These are phyloP conservation scores for Pachyrhizus erosus DNA, from an alignment of 306 rosid species.

Conservation along the genomic window DNA sequence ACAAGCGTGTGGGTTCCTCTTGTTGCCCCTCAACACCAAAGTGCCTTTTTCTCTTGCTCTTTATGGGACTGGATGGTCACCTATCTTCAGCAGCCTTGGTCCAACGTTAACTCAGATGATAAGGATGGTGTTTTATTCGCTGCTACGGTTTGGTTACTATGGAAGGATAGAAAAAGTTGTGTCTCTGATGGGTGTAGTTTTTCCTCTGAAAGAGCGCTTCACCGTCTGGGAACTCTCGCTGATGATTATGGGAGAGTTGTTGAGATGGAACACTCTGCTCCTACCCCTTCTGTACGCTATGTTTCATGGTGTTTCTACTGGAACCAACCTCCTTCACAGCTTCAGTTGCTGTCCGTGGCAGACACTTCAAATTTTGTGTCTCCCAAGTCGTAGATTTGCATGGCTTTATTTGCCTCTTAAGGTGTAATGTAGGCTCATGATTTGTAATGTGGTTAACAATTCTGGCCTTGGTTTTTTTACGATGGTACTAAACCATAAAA, in stretches of 20 bases:
- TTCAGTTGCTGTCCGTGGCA: slow-evolving; percentile 14
- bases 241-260: slow-evolving; percentile 33
- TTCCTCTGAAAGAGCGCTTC: background rate
- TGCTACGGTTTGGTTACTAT: slow-evolving; percentile 36
- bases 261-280: background rate
- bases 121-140: slow-evolving; percentile 21
- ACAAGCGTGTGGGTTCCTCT: background rate
- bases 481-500: too few species aligned
- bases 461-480: too few species aligned
- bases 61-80: slow-evolving; percentile 25
- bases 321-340: slow-evolving; percentile 36
- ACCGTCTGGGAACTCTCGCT: slow-evolving; percentile 1
- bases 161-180: slow-evolving; percentile 37
- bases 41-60: slow-evolving; percentile 16
- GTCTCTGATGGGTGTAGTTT: slow-evolving; percentile 10
- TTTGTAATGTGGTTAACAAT: too few species aligned
- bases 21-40: slow-evolving; percentile 13
- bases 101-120: background rate
- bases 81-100: slow-evolving; percentile 40
- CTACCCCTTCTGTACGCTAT: background rate
- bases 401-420: too few species aligned
- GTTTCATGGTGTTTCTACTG: slow-evolving; percentile 40
- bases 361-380: background rate
- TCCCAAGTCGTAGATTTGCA: slow-evolving; percentile 40
- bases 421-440: too few species aligned